Evolutionary conservation across 257 asterid genomes (phyloP).

Genomic region (Penstemon newberryi): DNA sequence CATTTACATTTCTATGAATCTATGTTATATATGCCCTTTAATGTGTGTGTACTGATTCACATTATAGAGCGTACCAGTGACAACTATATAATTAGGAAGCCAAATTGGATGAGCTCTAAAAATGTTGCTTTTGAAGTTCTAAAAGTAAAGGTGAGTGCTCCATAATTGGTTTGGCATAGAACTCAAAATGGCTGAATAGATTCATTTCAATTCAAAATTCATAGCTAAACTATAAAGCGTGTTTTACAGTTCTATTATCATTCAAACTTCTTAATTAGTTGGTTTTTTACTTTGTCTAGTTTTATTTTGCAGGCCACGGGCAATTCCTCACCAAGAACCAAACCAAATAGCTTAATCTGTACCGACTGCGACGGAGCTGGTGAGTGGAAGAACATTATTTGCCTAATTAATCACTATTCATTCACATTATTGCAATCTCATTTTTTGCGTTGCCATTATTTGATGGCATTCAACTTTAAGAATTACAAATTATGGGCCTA

Average conservation of each 20-base stretch:
- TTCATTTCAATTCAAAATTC: neutral
- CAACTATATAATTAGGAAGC: neutral
- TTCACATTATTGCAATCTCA: neutral
- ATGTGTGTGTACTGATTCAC: neutral
- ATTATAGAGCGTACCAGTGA: conserved; percentile 19
- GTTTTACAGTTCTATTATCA: neutral
- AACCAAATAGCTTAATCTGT: conserved; percentile 18
- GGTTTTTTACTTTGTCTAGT: neutral
- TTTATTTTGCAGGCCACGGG: conserved; percentile 14
- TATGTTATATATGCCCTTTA: neutral
- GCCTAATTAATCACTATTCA: neutral
- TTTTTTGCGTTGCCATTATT: neutral
- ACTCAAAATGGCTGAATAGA: too few relatives aligned
- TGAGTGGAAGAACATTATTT: neutral
- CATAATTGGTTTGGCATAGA: neutral
- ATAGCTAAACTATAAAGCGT: neutral
- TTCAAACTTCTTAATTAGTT: neutral
- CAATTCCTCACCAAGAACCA: neutral
- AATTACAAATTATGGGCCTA: neutral
- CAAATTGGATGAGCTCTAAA: conserved; percentile 18
- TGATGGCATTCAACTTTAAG: neutral
- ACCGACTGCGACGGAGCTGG: conserved; percentile 15
- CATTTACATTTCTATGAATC: too few relatives aligned
- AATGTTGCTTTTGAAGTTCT: conserved; percentile 20
- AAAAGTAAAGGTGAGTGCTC: conserved; percentile 11